Base-by-base conservation (phyloP, 805 yeast genomes). In the Torulaspora gathmanii region DNA sequence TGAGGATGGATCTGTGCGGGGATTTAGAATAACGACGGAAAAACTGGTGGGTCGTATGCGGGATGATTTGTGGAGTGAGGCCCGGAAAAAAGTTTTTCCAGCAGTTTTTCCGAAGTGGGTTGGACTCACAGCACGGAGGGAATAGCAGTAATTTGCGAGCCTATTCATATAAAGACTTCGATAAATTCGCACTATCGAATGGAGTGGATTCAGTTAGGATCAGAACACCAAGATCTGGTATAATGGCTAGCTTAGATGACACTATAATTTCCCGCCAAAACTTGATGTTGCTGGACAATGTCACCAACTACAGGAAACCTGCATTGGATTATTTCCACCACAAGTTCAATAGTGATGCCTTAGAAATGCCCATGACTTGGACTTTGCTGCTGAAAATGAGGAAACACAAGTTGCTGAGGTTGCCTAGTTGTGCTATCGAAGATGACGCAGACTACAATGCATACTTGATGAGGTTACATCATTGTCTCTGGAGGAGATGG, bases 401-500 rank as follows among this genome's bases (percentile, higher is more conserved):
- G 67, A 16, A 63, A 63, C 45, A 53, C 36, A 59, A 55, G 48
- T 53, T 63, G 38, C 37, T 61, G 38, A 45, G 67, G 43, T 44
- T 63, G 33, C 68, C 69, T 1, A 52, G 58, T 29, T 63, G 71
- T 55, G 55, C 73, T 51, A 44, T 59, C 27, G 58, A 67, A 53
- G 53, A 68, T 57, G 51, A 53, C 13, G 37, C 49, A 5, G 67
- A 62, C 43, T 63, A 63, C 38, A 42, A 44, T n/a, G 49, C 57
- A 42, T 68, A 69, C 44, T 51, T 68, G 28, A 50, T 60, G 25
- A 67, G 95, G 38, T 69, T 86, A 36, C 90, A 86, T 59, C 86
- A 86, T 58, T 91, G 96, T 12, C 75, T 86, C 40, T 91, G 97
- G 97, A 76, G 98, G 60, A 88, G 95, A 15, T 91, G 97, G 97